Evolutionary conservation across 345 rosid genomes (phyloP), one percentile per base, ranked within the genome.

Genomic region (Firmiana major): DNA sequence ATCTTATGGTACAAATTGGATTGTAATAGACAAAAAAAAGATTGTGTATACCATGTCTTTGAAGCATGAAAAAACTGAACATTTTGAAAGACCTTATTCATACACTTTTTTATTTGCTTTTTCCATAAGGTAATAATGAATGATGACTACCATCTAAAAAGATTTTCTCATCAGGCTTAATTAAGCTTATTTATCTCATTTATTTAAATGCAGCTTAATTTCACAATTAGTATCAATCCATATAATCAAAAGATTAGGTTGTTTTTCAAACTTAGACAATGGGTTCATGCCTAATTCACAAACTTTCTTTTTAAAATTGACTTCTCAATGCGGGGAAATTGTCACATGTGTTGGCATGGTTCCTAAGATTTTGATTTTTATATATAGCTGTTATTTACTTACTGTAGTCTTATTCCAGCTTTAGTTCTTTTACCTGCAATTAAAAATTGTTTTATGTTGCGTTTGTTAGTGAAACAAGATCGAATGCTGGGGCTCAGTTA

Each of bases 381-480:
- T 38, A 38, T 38, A 4, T 38, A 19, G 24, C 22, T 54, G 59
- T 54, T 54, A 19, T 16, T 59, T 26, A 5, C 34, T 31, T 1
- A 17, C 0, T 0, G 0, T 3, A 2, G 34, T 1, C 8, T 31
- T 19, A 8, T 3, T 38, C 31, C 54, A 68, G 26, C 13, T 21
- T 68, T 48, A 22, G 24, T n/a, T 34, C 63, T 72, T 36, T 36
- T 6, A 7, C 17, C 8, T n/a, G 43, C 11, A 38, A 73, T 72
- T 36, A 73, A 73, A 73, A 38, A 1, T 73, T 73, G 36, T 7
- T 58, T 74, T 6, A 59, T 49, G 43, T n/a, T 73, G 63, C 34
- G 76, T 73, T 58, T 73, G 24, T 22, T 73, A 42, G 66, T 73
- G 51, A 58, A 73, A 9, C 31, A 57, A 38, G 28, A 34, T 54